phyloP scores from a whole-genome alignment of 2,329 filamentous ascomycete species.

The Orbilia oligospora region DNA sequence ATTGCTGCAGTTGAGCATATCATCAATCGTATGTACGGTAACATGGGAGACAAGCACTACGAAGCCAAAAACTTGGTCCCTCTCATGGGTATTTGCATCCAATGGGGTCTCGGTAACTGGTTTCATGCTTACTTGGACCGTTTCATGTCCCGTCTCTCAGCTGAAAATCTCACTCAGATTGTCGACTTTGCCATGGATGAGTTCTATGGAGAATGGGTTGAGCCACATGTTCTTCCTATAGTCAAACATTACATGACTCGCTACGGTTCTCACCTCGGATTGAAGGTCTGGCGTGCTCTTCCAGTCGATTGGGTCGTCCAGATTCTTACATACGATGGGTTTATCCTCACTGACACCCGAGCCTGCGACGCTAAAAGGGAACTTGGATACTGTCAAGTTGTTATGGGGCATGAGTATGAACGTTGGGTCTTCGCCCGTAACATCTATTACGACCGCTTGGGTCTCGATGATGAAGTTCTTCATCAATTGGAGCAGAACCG shows the following conservation, averaged over 20 bases:
- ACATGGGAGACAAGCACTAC: slow-evolving; percentile 49
- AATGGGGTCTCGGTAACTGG: slow-evolving; percentile 44
- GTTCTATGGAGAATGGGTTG: slow-evolving; percentile 31
- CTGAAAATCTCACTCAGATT: slow-evolving; percentile 17
- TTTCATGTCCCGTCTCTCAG: slow-evolving; percentile 31
- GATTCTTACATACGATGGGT: slow-evolving; percentile 38
- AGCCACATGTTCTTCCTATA: slow-evolving; percentile 36
- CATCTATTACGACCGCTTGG: slow-evolving; percentile 51
- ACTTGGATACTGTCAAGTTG: slow-evolving; percentile 33
- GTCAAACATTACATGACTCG: slow-evolving; percentile 54
- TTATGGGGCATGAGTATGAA: slow-evolving; percentile 50
- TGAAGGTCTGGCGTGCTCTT: slow-evolving; percentile 41
- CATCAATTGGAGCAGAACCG: slow-evolving; percentile 8
- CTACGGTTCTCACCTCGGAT: slow-evolving; percentile 33
- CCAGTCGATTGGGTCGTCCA: slow-evolving; percentile 41
- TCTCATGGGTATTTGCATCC: slow-evolving; percentile 40
- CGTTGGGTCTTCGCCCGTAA: slow-evolving; percentile 41
- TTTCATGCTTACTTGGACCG: slow-evolving; percentile 50
- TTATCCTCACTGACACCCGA: slow-evolving; percentile 31
- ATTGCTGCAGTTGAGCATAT: slow-evolving; percentile 48
- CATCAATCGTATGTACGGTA: slow-evolving; percentile 56
- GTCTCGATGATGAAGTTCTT: slow-evolving; percentile 12
- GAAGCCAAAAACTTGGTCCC: slow-evolving; percentile 52
- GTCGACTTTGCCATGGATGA: slow-evolving; percentile 30
- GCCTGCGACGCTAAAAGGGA: slow-evolving; percentile 34